These are phyloP conservation scores for Spiraea crenata DNA, from an alignment of 331 rosid species.

Conservation along the genomic window DNA sequence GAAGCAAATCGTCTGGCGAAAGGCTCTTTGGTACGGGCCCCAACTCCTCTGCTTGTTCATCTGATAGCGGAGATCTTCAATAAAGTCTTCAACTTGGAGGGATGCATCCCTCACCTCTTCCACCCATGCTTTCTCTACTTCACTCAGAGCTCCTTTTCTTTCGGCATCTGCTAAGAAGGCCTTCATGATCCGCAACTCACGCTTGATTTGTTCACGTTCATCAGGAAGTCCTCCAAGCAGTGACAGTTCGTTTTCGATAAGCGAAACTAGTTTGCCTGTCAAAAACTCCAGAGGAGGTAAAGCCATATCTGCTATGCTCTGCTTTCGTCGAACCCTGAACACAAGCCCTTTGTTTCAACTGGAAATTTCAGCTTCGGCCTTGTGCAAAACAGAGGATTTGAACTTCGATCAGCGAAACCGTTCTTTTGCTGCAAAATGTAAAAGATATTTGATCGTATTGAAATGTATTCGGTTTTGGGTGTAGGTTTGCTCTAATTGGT, in stretches of 20 bases:
- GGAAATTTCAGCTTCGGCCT: too few species aligned
- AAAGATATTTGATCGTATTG: too few species aligned
- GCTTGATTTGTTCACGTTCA: background rate
- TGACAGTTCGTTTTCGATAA: slow-evolving; percentile 6
- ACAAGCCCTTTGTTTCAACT: too few species aligned
- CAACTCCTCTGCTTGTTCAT: slow-evolving; percentile 3
- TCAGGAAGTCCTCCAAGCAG: background rate
- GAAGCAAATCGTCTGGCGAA: background rate
- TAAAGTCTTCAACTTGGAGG: slow-evolving; percentile 14
- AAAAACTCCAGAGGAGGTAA: slow-evolving; percentile 8
- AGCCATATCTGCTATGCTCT: background rate
- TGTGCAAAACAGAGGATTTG: too few species aligned
- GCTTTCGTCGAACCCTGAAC: too few species aligned
- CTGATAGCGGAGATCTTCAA: background rate
- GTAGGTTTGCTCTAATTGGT: too few species aligned
- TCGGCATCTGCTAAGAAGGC: slow-evolving; percentile 19
- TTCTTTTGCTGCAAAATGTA: too few species aligned
- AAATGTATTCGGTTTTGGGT: too few species aligned
- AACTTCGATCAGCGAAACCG: too few species aligned
- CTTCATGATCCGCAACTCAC: slow-evolving; percentile 20
- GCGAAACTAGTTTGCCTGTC: background rate
- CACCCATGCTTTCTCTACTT: slow-evolving; percentile 16
- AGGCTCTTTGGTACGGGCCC: background rate
- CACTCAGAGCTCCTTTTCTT: background rate
- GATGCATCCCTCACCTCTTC: slow-evolving; percentile 15